Evolutionary conservation across 768 basidiomycete species (phyloP).

Genomic region (Phallus indusiatus): DNA sequence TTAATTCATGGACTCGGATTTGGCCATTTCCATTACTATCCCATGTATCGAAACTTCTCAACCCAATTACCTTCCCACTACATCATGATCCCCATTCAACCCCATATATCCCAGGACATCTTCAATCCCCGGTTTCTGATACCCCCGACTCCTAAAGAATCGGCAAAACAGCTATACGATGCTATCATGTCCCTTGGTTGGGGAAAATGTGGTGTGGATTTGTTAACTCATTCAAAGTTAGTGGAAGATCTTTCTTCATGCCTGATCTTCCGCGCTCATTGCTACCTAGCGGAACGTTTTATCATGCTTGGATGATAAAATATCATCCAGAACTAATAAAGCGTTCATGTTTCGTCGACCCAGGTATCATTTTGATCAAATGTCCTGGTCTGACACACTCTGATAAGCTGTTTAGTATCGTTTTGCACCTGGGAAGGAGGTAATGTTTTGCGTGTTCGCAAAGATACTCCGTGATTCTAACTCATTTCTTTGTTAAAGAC

Average conservation of each 20-base stretch:
- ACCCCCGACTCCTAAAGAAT: slow-evolving; percentile 58
- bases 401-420: slow-evolving; percentile 32
- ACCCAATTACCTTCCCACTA: slow-evolving; percentile 54
- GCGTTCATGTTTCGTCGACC: slow-evolving; percentile 86
- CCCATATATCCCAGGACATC: slow-evolving; percentile 78
- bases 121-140: slow-evolving; percentile 66
- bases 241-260: slow-evolving; percentile 14
- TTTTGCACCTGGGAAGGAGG: slow-evolving; percentile 95
- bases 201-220: slow-evolving; percentile 55
- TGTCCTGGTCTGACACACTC: neutral
- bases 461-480: neutral
- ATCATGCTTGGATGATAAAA: slow-evolving; percentile 88
- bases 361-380: slow-evolving; percentile 24
- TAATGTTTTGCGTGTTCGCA: slow-evolving; percentile 16
- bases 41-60: slow-evolving; percentile 51
- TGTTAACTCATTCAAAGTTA: slow-evolving; percentile 87
- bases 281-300: slow-evolving; percentile 56
- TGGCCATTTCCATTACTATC: slow-evolving; percentile 62
- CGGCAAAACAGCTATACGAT: slow-evolving; percentile 43
- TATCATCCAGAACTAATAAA: slow-evolving; percentile 54
- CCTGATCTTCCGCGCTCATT: too few relatives aligned
- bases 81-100: slow-evolving; percentile 69
- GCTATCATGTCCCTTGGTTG: slow-evolving; percentile 59
- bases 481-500: slow-evolving; percentile 33
- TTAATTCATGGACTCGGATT: slow-evolving; percentile 87